Percentiles rank a stretch among this genome's conserved stretches.
Evolutionary conservation across 2,329 filamentous ascomycete species (phyloP).

Genomic region (Aureobasidium leucospermi): DNA sequence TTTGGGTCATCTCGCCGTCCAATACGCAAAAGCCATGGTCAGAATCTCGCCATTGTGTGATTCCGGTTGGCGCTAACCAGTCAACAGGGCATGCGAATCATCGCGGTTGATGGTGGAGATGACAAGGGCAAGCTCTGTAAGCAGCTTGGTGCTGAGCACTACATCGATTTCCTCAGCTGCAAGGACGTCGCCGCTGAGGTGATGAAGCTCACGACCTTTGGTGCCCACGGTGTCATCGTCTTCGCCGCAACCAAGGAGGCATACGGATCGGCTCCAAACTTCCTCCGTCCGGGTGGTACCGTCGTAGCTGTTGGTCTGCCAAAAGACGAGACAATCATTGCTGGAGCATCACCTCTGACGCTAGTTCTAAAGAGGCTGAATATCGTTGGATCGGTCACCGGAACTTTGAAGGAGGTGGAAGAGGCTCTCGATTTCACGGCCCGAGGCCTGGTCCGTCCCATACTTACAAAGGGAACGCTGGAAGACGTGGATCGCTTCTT

Average conservation of each 20-base stretch:
- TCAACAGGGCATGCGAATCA: slow-evolving; percentile 27
- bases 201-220: slow-evolving; percentile 29
- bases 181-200: slow-evolving; percentile 31
- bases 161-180: slow-evolving; percentile 30
- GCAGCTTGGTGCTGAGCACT: slow-evolving; percentile 31
- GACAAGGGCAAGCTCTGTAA: slow-evolving; percentile 32
- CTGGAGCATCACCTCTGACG: slow-evolving; percentile 32
- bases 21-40: slow-evolving; percentile 26
- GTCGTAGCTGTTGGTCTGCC: slow-evolving; percentile 33
- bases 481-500: slow-evolving; percentile 34
- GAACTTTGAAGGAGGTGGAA: slow-evolving; percentile 39
- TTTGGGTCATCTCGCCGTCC: slow-evolving; percentile 20
- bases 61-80: neutral
- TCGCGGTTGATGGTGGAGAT: slow-evolving; percentile 32
- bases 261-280: slow-evolving; percentile 27
- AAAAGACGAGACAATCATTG: slow-evolving; percentile 27
- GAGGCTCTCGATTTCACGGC: slow-evolving; percentile 40
- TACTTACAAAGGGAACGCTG: slow-evolving; percentile 32
- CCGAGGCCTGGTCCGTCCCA: slow-evolving; percentile 34
- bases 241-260: slow-evolving; percentile 31
- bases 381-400: slow-evolving; percentile 36
- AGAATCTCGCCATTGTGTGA: neutral
- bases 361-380: slow-evolving; percentile 36
- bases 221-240: slow-evolving; percentile 33
- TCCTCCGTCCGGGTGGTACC: slow-evolving; percentile 31